phyloP scores from a whole-genome alignment of 331 rosid species.

The Cydonia oblonga region DNA sequence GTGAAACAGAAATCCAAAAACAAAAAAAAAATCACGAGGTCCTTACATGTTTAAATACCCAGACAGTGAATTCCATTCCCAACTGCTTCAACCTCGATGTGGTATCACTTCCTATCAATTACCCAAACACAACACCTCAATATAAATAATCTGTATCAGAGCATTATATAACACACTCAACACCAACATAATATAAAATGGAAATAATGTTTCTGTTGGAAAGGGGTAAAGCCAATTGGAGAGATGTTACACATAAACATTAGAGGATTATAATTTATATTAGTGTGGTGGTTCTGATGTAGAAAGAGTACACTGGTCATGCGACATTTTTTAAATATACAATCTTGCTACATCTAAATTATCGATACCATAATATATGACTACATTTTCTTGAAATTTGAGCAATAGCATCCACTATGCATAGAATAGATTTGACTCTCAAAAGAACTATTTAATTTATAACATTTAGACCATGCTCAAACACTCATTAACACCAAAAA shows the following conservation, averaged over 20 bases:
- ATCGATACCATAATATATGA: background rate
- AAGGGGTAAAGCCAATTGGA: background rate
- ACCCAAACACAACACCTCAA: background rate
- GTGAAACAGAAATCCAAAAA: too few relatives aligned
- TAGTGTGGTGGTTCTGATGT: background rate
- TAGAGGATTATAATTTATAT: background rate
- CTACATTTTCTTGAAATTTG: background rate
- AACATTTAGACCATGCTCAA: background rate
- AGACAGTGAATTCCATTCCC: constrained; percentile 97
- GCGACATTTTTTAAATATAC: background rate
- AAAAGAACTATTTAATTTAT: background rate
- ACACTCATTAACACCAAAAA: too few relatives aligned
- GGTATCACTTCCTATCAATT: constrained; percentile 55
- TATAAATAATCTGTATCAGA: background rate
- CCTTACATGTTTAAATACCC: constrained; percentile 97
- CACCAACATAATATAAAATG: background rate
- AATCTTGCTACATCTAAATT: background rate
- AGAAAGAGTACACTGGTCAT: background rate
- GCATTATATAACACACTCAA: constrained; percentile 9
- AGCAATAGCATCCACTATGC: background rate
- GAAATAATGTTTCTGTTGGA: background rate
- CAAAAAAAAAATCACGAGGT: background rate
- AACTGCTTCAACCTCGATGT: constrained; percentile 86
- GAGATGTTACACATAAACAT: background rate
- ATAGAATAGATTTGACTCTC: background rate